These are phyloP conservation scores for Tetrapisispora arboricola DNA, from an alignment of 805 yeast genomes.

Conservation along the genomic window DNA sequence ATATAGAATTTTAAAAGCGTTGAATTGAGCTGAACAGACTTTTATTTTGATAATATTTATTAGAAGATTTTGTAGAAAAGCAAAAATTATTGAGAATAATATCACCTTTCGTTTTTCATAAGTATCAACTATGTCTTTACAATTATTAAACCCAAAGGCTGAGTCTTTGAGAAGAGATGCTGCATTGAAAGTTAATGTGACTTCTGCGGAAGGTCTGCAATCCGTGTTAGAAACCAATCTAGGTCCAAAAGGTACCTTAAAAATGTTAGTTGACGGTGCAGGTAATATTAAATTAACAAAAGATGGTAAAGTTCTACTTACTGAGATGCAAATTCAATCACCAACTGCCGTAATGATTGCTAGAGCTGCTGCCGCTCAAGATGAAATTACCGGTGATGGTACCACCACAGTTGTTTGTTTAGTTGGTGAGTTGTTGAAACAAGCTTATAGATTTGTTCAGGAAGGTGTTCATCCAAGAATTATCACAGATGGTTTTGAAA, in stretches of 20 bases:
- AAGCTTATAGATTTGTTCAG: conserved; percentile 80
- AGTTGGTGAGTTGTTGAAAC: conserved; percentile 90
- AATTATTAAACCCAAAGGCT: conserved; percentile 91
- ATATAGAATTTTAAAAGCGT: no score
- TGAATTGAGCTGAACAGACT: no score
- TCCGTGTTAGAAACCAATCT: conserved; percentile 82
- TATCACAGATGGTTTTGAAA: conserved; percentile 88
- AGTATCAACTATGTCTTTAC: conserved; percentile 44
- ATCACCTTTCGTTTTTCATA: no score
- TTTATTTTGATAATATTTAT: no score
- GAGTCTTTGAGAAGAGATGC: conserved; percentile 93
- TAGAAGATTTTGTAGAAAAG: no score
- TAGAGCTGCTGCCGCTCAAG: conserved; percentile 97
- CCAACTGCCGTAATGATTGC: conserved; percentile 90
- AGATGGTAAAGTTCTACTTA: conserved; percentile 87
- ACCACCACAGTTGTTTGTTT: conserved; percentile 90
- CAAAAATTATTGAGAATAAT: no score
- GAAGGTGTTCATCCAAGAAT: conserved; percentile 97
- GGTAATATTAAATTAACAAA: conserved; percentile 93
- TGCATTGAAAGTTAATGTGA: conserved; percentile 88
- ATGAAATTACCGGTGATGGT: conserved; percentile 98
- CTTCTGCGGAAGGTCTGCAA: conserved; percentile 96
- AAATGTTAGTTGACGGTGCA: conserved; percentile 94
- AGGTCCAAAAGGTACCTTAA: conserved; percentile 95
- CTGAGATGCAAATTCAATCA: conserved; percentile 94